phyloP scores from a whole-genome alignment of 2,329 filamentous ascomycete species.

The Diaporthe caulivora region DNA sequence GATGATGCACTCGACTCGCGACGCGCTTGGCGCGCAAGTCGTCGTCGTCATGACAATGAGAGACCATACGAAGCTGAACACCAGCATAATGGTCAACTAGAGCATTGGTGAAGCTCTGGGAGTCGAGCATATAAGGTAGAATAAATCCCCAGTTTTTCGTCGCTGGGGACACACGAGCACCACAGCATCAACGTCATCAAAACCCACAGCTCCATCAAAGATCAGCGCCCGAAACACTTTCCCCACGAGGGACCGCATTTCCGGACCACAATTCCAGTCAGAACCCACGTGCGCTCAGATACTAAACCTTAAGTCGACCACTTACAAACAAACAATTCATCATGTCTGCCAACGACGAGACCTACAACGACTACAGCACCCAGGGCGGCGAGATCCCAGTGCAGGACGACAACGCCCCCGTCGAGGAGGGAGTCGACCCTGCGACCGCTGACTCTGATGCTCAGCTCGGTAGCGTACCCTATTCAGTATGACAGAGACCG shows the following conservation, averaged over 20 bases:
- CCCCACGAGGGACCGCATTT: conserved; percentile 35
- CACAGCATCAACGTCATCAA: conserved; percentile 6
- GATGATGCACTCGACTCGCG: conserved; percentile 14
- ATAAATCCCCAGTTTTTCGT: conserved; percentile 27
- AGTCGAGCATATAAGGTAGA: conserved; percentile 26
- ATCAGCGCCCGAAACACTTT: conserved; percentile 11
- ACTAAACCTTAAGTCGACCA: conserved; percentile 26
- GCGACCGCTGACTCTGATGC: conserved; percentile 38
- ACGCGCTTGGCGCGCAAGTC: conserved; percentile 12
- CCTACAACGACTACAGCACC: conserved; percentile 38
- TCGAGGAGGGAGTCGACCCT: conserved; percentile 40
- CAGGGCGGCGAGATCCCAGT: conserved; percentile 39
- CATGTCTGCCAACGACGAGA: conserved; percentile 38
- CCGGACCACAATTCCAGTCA: conserved; percentile 29
- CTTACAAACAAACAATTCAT: not conserved
- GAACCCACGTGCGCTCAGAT: conserved; percentile 25
- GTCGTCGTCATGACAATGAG: conserved; percentile 31
- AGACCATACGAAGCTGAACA: not conserved
- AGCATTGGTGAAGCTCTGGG: not conserved
- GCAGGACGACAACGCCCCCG: conserved; percentile 37
- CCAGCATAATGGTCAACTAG: not conserved
- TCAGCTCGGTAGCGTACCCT: conserved; percentile 40
- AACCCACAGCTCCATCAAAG: not conserved
- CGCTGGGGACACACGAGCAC: not conserved
- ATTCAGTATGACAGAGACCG: not conserved